Base-by-base conservation (phyloP, 306 rosid genomes). In the Ziziphus jujuba region DNA sequence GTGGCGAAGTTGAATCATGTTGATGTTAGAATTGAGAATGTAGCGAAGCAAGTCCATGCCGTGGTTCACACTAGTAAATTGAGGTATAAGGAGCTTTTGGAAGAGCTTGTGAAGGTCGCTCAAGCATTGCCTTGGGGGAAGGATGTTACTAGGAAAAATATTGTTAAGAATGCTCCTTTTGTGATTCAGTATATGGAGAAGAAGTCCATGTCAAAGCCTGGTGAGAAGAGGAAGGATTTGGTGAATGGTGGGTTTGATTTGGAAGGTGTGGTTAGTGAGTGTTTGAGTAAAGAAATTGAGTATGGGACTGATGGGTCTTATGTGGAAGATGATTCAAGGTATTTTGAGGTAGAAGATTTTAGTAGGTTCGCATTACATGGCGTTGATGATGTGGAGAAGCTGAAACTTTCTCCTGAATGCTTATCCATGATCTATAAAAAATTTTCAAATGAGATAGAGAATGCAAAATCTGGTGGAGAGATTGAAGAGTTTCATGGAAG, bases 51-150 rank as follows among this genome's bases (percentile, higher is more conserved):
- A 53, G 75, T 82, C 43, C 84, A 81, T 70, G 87, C 88, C 6
- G 65, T 50, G 19, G 80, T 81, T 61, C 69, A 85, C 16, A 88
- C 97, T 4, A 71, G 91, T 77, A 86, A 58, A 77, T 34, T 67
- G 7, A 75, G 97, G 72, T 84, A 86, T 44, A 81, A 38, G 67
- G 96, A 91, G 79, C 87, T 88, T 54, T 66, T 84, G 23, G 81
- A 86, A 66, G 75, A 76, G 2, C 88, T 91, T 52, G 97, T 91
- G 36, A 74, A 91, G 74, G 92, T 77, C 20, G 96, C 96, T 0
- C 83, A 86, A 58, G 90, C 71, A 38, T 80, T 91, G 83, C 96
- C 96, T 44, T 91, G 97, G 97, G 97, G 97, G 21, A 84, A 76
- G 75, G 88, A 91, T 83, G 79, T 88, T 56, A 91, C 72, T 0